These are phyloP conservation scores for Neurospora sp. DNA, from an alignment of 495 filamentous ascomycete genomes.

Conservation along the genomic window DNA sequence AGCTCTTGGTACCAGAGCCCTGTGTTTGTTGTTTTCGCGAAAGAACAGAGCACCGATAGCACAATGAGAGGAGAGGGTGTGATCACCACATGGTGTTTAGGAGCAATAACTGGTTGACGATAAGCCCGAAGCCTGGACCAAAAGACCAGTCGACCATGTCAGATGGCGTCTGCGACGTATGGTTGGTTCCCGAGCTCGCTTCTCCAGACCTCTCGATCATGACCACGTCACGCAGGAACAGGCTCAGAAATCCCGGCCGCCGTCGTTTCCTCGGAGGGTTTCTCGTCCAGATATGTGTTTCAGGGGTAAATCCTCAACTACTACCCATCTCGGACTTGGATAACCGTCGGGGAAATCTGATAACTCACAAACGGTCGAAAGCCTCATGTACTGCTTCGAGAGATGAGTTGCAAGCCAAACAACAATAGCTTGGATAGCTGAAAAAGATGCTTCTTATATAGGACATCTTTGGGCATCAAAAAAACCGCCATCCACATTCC, in stretches of 20 bases:
- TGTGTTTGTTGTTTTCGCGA: not conserved
- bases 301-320: not conserved
- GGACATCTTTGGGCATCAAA: constrained; percentile 9
- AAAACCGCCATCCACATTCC: not conserved
- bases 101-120: not conserved
- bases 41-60: not conserved
- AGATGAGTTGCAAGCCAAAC: not conserved
- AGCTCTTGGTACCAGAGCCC: not conserved
- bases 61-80: not conserved
- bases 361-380: not conserved
- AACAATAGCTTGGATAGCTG: not conserved
- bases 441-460: constrained; percentile 1
- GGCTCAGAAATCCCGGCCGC: not conserved
- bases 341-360: not conserved
- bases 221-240: constrained; percentile 12
- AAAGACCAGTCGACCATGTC: not conserved
- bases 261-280: constrained; percentile 7
- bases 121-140: not conserved
- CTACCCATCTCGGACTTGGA: not conserved
- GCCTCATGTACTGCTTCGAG: not conserved
- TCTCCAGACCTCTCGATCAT: constrained; percentile 2
- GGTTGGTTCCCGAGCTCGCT: constrained; percentile 1
- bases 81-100: not conserved
- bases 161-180: not conserved
- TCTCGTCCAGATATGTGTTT: not conserved